Percentiles rank a stretch among this genome's conserved stretches.
Evolutionary conservation across 2,329 filamentous ascomycete species (phyloP).

Genomic region (Colletotrichum lentis): DNA sequence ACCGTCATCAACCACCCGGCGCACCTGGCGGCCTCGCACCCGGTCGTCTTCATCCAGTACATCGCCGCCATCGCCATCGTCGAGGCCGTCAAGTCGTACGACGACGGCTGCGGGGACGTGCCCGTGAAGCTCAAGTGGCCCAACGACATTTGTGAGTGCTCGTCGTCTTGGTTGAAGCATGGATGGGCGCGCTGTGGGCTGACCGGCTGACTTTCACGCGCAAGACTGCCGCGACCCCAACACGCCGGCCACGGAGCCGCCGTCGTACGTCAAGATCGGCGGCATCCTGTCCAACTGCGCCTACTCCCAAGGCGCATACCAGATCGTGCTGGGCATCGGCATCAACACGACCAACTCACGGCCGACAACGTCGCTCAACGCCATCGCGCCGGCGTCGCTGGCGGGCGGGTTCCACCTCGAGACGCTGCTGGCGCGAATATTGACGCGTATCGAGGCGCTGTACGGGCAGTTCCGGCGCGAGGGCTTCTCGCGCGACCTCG

Average conservation of each 20-base stretch:
- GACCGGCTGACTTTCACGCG: not conserved
- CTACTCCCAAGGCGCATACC: slow-evolving; percentile 79
- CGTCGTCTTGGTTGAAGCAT: too few relatives aligned
- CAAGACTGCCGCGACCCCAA: slow-evolving; percentile 73
- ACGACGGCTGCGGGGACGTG: slow-evolving; percentile 74
- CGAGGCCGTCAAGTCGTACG: slow-evolving; percentile 82
- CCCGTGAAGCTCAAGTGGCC: slow-evolving; percentile 95
- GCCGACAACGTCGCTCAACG: slow-evolving; percentile 87
- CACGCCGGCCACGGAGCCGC: slow-evolving; percentile 54
- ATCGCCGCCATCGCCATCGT: slow-evolving; percentile 88
- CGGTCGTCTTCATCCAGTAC: slow-evolving; percentile 94
- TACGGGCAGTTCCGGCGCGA: slow-evolving; percentile 77
- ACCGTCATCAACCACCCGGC: slow-evolving; percentile 85
- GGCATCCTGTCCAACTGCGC: slow-evolving; percentile 91
- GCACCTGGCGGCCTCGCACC: slow-evolving; percentile 73
- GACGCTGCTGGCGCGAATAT: slow-evolving; percentile 80
- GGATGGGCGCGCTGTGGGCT: not conserved
- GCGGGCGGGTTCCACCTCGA: slow-evolving; percentile 70
- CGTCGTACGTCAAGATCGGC: slow-evolving; percentile 83
- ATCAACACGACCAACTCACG: slow-evolving; percentile 84
- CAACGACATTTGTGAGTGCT: slow-evolving; percentile 81
- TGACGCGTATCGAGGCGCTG: slow-evolving; percentile 79
- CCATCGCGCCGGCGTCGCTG: slow-evolving; percentile 65
- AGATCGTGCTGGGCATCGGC: slow-evolving; percentile 85
- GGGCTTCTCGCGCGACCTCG: slow-evolving; percentile 78